phyloP scores from a whole-genome alignment of 495 filamentous ascomycete species.

The Penicillium dipodomyicola region DNA sequence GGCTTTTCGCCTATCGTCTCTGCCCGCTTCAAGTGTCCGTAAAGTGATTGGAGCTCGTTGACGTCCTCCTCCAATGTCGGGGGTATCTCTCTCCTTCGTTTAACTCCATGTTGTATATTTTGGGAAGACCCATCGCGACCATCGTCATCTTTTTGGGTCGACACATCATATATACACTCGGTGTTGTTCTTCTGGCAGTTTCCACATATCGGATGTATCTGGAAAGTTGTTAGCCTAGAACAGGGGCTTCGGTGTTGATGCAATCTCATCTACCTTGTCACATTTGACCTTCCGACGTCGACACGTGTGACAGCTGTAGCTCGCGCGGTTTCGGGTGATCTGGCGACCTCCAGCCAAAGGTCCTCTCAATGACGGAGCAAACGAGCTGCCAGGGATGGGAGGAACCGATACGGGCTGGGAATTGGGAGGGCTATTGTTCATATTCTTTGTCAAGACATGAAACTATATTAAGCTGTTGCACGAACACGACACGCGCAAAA shows the following conservation, averaged over 20 bases:
- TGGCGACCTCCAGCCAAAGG: constrained; percentile 35
- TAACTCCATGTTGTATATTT: constrained; percentile 36
- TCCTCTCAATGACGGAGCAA: constrained; percentile 16
- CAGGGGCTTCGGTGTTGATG: background rate
- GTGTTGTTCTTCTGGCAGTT: constrained; percentile 46
- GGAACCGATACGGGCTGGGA: constrained; percentile 6
- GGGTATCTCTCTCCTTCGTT: constrained; percentile 36
- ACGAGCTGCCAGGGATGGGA: constrained; percentile 6
- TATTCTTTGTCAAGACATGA: constrained; percentile 10
- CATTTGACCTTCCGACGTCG: constrained; percentile 50
- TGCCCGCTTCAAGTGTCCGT: constrained; percentile 31
- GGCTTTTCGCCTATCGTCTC: constrained; percentile 27
- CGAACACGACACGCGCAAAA: background rate
- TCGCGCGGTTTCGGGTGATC: constrained; percentile 50
- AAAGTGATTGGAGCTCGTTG: constrained; percentile 40
- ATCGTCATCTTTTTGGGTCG: constrained; percentile 29
- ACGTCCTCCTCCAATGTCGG: constrained; percentile 37
- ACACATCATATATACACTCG: constrained; percentile 45
- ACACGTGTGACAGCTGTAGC: constrained; percentile 51
- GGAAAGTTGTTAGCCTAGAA: background rate
- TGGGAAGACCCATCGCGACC: constrained; percentile 15
- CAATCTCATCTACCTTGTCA: constrained; percentile 34
- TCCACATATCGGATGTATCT: constrained; percentile 50
- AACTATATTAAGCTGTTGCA: background rate
- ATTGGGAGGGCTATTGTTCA: constrained; percentile 17